Evolutionary conservation across 2,329 filamentous ascomycete species (phyloP).

Genomic region (Aspergillus brunneoviolaceus): DNA sequence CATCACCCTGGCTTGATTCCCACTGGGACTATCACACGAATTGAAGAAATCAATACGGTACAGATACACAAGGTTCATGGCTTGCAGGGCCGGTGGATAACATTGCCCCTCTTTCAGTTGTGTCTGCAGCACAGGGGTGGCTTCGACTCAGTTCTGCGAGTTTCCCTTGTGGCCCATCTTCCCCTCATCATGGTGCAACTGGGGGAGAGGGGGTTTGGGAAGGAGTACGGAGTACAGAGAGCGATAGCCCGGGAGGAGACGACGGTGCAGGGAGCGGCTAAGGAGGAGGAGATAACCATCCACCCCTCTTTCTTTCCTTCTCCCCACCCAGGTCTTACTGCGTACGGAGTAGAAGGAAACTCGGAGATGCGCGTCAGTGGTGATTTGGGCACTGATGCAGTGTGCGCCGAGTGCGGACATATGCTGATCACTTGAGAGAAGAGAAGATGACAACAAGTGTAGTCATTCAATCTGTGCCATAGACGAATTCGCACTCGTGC

Average conservation of each 20-base stretch:
- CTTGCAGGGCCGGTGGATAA: constrained; percentile 15
- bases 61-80: constrained; percentile 18
- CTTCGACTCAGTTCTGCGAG: not conserved
- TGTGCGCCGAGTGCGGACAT: constrained; percentile 6
- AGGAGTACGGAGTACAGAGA: not conserved
- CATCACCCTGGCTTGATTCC: not conserved
- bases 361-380: constrained; percentile 7
- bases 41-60: constrained; percentile 12
- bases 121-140: not conserved
- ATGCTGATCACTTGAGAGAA: constrained; percentile 7
- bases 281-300: not conserved
- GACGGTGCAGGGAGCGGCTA: not conserved
- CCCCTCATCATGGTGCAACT: not conserved
- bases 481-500: constrained; percentile 22
- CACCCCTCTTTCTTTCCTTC: constrained; percentile 1
- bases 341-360: constrained; percentile 7
- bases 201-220: not conserved
- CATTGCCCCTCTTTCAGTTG: not conserved
- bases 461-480: constrained; percentile 4
- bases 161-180: not conserved
- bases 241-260: not conserved
- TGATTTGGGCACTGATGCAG: constrained; percentile 26
- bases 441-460: constrained; percentile 4
- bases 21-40: not conserved
- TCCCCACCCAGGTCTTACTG: constrained; percentile 5